Evolutionary conservation across 805 yeast genomes (phyloP).

Genomic region (Lipomyces yamanashiensis): DNA sequence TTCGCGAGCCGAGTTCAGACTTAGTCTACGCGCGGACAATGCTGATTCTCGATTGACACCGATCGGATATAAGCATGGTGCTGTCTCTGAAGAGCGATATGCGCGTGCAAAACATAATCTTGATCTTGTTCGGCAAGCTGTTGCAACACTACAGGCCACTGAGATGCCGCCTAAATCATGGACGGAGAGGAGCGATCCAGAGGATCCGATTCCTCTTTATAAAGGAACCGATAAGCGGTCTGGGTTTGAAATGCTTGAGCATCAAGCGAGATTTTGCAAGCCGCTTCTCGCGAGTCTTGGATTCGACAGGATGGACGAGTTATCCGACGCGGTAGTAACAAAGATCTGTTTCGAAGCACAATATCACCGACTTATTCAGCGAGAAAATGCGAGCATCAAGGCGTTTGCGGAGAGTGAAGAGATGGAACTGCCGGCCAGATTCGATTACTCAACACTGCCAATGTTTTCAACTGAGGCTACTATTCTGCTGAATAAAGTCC

Average conservation of each 20-base stretch:
- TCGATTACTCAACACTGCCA: slow-evolving; percentile 62
- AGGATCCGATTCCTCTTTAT: slow-evolving; percentile 50
- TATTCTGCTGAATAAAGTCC: slow-evolving; percentile 65
- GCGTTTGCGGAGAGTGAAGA: slow-evolving; percentile 87
- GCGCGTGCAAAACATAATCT: slow-evolving; percentile 52
- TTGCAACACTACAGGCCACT: slow-evolving; percentile 52
- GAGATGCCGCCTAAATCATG: slow-evolving; percentile 64
- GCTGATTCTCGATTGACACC: slow-evolving; percentile 86
- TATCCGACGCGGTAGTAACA: slow-evolving; percentile 55
- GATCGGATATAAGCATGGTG: slow-evolving; percentile 67
- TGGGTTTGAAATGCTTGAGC: slow-evolving; percentile 75
- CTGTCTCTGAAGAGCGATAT: slow-evolving; percentile 67
- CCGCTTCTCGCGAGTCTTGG: slow-evolving; percentile 43
- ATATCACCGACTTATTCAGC: slow-evolving; percentile 76
- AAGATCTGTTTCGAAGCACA: slow-evolving; percentile 79
- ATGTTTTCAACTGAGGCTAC: slow-evolving; percentile 44
- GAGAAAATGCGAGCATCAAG: slow-evolving; percentile 70
- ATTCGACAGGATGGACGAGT: slow-evolving; percentile 48
- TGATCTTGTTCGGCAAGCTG: slow-evolving; percentile 51
- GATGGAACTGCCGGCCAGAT: slow-evolving; percentile 68
- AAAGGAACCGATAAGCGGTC: slow-evolving; percentile 58
- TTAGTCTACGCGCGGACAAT: slow-evolving; percentile 89
- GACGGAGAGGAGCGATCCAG: slow-evolving; percentile 49
- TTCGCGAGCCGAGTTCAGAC: slow-evolving; percentile 90
- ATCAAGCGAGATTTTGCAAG: slow-evolving; percentile 48